Base-by-base conservation (phyloP, 371 early-diverging fungal genomes). In the Mucor mucedo region DNA sequence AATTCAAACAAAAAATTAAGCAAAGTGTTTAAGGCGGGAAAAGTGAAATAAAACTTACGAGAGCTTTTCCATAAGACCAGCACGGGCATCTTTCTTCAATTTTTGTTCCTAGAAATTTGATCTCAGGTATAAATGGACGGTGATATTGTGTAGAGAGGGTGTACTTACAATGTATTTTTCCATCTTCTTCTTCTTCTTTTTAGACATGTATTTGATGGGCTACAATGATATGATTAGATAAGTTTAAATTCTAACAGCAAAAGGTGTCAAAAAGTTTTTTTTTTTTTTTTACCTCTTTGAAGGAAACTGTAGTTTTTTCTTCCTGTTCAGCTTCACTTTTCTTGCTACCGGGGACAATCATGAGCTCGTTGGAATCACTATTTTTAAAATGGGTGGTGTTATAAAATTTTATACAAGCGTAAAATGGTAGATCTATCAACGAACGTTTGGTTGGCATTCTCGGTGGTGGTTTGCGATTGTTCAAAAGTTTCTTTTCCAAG, bases 1-100 rank as follows among this genome's bases (percentile, higher is more conserved):
- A 21, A 21, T 21, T 21, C 21, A 21, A 21, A 21, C 21, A 21
- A 21, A 21, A 21, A 1, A 58, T 50, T 2, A 2, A 21, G 21
- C 27, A 48, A 48, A 21, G 21, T 21, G 29, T 21, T 27, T 4
- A 27, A 35, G 35, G 8, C 8, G 8, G 6, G 35, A 35, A 9
- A 48, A 21, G 6, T 45, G 47, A n/a, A n/a, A 14, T 45, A 45
- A 52, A 32, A 64, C 64, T 60, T 80, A 77, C 78, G 93, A 84
- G 28, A 97, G 85, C 73, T 96, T 92, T 55, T 91, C 89, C 47
- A 96, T 69, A 30, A 97, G 75, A 14, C 84, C 87, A 2, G 84
- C 90, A 41, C 95, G 84, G 49, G 93, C 91, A 62, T 97, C 97
- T 82, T 97, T 98, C 75, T 96, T 96, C 71, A 96, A 70, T 75